Base-by-base conservation (phyloP, 306 rosid species). In the Chamaecrista fasciculata region DNA sequence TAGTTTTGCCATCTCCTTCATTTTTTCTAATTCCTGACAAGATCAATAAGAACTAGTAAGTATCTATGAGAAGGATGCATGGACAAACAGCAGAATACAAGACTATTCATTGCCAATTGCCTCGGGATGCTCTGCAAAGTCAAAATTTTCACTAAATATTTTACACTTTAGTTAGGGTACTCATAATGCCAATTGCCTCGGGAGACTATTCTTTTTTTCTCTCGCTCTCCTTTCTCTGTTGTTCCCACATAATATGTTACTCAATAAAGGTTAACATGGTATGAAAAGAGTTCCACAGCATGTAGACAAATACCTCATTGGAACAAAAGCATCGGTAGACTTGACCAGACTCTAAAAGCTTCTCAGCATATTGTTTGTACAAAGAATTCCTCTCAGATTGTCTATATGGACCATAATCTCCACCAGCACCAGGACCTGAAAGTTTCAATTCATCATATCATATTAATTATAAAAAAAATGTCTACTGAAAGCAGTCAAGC, bases 321-420 rank as follows among this genome's bases (percentile, higher is more conserved):
- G 96, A 84, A 78, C 99, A 94, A 67, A 94, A 91, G 85, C 99
- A 94, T 20, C 89, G 95, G 81, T 88, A 94, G 53, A 87, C 99
- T 19, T 84, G 76, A 62, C 87, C 92, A 2, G 95, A 72, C 48
- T 91, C 89, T n/a, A 78, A 74, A 50, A 91, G 96, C 56, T 85
- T 91, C 84, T 88, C 91, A 1, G 97, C 92, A 75, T 78, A 69
- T 62, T 86, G 84, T 70, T 89, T 88, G 83, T 94, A 91, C 79
- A 94, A 44, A 52, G 81, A 70, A 83, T 88, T 94, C 79, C 97
- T 90, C 82, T 94, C 99, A 19, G 97, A 91, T 74, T 94, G 97
- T 57, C 96, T 78, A 33, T 94, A 91, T 0, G 99, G 99, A 62
- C 99, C 97, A 79, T 85, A 88, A 4, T 91, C 97, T 76, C 99